phyloP scores from a whole-genome alignment of 2,329 filamentous ascomycete genomes.

The Cercospora brassicicola region DNA sequence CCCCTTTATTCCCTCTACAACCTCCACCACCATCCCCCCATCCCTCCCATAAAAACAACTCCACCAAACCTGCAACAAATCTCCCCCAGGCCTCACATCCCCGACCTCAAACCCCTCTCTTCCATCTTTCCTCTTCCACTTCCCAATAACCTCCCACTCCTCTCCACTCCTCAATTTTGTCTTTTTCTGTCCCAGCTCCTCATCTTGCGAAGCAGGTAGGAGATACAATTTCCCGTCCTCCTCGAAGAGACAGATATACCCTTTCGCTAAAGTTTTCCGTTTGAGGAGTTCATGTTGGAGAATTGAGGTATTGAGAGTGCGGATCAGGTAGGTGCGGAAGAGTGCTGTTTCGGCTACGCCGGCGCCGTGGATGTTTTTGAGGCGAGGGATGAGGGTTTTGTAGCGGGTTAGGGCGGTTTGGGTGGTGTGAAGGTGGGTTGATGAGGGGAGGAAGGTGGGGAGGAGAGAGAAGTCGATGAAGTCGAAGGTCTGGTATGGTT shows the following conservation, averaged over 20 bases:
- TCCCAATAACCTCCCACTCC: conserved; percentile 3
- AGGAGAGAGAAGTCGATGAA: not conserved
- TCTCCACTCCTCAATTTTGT: not conserved
- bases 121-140: not conserved
- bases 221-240: not conserved
- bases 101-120: not conserved
- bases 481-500: not conserved
- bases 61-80: not conserved
- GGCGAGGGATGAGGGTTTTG: not conserved
- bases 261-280: not conserved
- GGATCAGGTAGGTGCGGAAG: not conserved
- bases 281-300: not conserved
- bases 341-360: not conserved
- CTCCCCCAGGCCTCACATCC: not conserved
- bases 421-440: too few relatives aligned
- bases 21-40: not conserved
- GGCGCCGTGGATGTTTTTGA: not conserved
- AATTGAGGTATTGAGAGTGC: not conserved
- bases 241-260: not conserved
- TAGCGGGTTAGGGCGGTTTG: not conserved
- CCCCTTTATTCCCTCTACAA: not conserved
- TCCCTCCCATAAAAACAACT: not conserved
- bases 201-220: not conserved
- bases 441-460: too few relatives aligned
- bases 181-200: not conserved